Conservation (phyloP, 2,329 filamentous ascomycete genomes). For the Incumbomyces lentus region DNA sequence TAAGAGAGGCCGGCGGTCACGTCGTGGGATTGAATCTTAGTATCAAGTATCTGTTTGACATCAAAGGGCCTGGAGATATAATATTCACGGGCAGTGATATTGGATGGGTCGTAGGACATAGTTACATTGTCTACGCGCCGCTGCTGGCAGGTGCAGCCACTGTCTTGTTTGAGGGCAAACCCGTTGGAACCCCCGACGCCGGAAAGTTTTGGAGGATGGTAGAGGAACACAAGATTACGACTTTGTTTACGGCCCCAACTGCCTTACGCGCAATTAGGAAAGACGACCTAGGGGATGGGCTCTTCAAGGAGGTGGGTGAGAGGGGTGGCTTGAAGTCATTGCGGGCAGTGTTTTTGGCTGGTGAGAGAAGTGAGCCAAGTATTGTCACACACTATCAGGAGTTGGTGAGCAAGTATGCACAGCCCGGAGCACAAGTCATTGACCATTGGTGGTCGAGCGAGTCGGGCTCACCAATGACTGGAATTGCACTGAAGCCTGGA, state of each 20-base stretch:
- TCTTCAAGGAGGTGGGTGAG: conserved; percentile 53
- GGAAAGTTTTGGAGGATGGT: conserved; percentile 81
- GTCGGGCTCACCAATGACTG: conserved; percentile 58
- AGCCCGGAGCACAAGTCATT: conserved; percentile 51
- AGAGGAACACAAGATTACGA: conserved; percentile 71
- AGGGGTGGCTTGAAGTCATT: conserved; percentile 62
- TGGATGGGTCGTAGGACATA: conserved; percentile 77
- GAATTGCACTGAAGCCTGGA: conserved; percentile 53
- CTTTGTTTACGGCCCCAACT: conserved; percentile 76
- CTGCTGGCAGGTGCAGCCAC: conserved; percentile 77
- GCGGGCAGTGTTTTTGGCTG: conserved; percentile 70
- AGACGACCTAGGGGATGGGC: conserved; percentile 66
- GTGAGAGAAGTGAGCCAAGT: conserved; percentile 78
- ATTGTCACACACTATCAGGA: conserved; percentile 73
- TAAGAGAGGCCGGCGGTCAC: conserved; percentile 75
- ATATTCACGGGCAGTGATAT: conserved; percentile 76
- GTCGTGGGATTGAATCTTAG: conserved; percentile 75
- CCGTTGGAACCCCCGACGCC: conserved; percentile 76
- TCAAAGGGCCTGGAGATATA: conserved; percentile 75
- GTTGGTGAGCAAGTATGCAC: conserved; percentile 57
- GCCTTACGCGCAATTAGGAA: conserved; percentile 78
- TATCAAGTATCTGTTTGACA: conserved; percentile 71
- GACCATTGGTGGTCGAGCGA: conserved; percentile 70
- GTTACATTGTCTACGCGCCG: conserved; percentile 82
- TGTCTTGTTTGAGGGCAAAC: conserved; percentile 88